Conservation (phyloP, 139 green algal species). For the Chlorella sp. region DNA sequence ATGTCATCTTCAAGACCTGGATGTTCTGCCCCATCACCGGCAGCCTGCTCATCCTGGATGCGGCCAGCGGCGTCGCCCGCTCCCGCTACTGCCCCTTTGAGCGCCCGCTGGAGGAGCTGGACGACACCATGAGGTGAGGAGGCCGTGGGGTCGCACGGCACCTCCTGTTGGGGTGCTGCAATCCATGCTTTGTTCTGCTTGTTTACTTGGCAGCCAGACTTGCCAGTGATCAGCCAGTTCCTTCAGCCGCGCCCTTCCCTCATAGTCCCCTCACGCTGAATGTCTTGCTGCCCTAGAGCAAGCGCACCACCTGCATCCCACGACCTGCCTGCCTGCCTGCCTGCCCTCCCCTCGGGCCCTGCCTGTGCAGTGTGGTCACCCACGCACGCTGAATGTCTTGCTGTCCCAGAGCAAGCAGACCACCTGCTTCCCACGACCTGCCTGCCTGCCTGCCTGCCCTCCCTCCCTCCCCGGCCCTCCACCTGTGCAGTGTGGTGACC, state of each 20-base stretch:
- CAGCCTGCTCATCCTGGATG: slow-evolving; percentile 48
- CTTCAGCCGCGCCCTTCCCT: too few species aligned
- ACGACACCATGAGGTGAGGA: slow-evolving; percentile 26
- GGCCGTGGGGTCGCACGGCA: too few species aligned
- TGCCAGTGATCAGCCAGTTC: background rate
- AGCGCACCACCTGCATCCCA: too few species aligned
- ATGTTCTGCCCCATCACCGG: slow-evolving; percentile 63
- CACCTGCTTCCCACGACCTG: too few species aligned
- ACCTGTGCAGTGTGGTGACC: background rate
- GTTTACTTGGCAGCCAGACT: background rate
- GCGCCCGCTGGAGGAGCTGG: slow-evolving; percentile 33
- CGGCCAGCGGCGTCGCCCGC: slow-evolving; percentile 12
- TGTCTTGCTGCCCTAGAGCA: too few species aligned
- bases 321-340: too few species aligned
- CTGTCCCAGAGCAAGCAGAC: too few species aligned
- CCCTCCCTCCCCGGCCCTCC: too few species aligned
- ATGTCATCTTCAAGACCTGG: slow-evolving; percentile 45
- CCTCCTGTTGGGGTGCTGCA: background rate
- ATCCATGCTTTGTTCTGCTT: background rate
- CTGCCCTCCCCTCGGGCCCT: too few species aligned
- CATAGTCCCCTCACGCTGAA: too few species aligned
- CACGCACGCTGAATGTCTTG: background rate
- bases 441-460: too few species aligned
- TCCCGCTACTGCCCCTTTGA: slow-evolving; percentile 25
- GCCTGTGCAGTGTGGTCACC: background rate